Percentiles rank a stretch among this genome's conserved stretches.
Evolutionary conservation across 2,329 filamentous ascomycete species (phyloP).

Genomic region (Calonectria multiphialidica): DNA sequence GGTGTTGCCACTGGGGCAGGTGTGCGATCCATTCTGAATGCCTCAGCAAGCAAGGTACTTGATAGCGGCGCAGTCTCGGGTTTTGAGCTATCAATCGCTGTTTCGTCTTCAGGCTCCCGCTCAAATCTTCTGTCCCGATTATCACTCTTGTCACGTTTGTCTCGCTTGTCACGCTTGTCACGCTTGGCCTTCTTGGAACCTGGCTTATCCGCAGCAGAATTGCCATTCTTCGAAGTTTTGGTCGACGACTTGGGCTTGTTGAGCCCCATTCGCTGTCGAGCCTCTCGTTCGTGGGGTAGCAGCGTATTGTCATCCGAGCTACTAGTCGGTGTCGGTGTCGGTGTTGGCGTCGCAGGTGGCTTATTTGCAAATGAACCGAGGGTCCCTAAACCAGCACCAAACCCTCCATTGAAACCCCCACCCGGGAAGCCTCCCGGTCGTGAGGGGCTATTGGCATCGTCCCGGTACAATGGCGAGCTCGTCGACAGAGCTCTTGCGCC

Average conservation of each 20-base stretch:
- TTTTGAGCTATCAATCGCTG: conserved; percentile 23
- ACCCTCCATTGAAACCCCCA: conserved; percentile 26
- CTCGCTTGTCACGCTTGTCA: not conserved
- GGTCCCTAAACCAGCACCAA: conserved; percentile 36
- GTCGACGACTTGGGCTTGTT: conserved; percentile 29
- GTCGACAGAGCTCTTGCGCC: conserved; percentile 44
- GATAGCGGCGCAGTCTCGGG: conserved; percentile 32
- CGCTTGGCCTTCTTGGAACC: not conserved
- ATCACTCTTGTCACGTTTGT: conserved; percentile 9
- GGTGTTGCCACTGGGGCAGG: conserved; percentile 43
- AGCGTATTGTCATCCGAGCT: conserved; percentile 34
- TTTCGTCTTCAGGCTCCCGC: conserved; percentile 1
- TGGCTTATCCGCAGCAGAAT: not conserved
- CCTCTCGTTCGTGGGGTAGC: conserved; percentile 54
- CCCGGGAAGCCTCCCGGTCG: conserved; percentile 41
- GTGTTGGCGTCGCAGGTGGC: conserved; percentile 7
- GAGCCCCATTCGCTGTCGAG: conserved; percentile 45
- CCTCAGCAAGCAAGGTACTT: conserved; percentile 47
- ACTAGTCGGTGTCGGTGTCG: not conserved
- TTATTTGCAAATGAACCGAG: conserved; percentile 40
- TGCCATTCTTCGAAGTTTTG: conserved; percentile 12
- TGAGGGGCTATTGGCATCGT: conserved; percentile 32
- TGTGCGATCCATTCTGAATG: conserved; percentile 46
- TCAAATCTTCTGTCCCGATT: conserved; percentile 13
- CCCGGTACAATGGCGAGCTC: conserved; percentile 35